Conservation (phyloP, 371 early-diverging fungal genomes). For the Polyrhizophydium stewartii region DNA sequence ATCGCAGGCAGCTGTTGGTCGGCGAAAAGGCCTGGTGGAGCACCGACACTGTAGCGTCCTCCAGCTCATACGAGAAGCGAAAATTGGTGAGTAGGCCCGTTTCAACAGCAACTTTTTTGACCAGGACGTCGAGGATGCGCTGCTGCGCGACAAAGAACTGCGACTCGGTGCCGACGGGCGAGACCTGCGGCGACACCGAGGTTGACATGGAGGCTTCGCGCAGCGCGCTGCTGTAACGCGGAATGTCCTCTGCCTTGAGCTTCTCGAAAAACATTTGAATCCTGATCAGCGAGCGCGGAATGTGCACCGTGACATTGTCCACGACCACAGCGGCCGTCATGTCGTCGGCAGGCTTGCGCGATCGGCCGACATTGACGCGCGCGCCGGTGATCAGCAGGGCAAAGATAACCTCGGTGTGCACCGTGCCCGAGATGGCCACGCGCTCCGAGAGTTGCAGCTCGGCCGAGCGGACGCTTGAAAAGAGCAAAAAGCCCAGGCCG, state of each 20-base stretch:
- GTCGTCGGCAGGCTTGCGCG: neutral
- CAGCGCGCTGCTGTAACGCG: slow-evolving; percentile 65
- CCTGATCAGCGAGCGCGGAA: slow-evolving; percentile 72
- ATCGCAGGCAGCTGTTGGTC: neutral
- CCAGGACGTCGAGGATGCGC: slow-evolving; percentile 37
- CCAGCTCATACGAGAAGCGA: slow-evolving; percentile 56
- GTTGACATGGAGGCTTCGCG: neutral
- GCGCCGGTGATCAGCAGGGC: neutral
- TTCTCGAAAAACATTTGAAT: slow-evolving; percentile 75
- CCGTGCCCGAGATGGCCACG: neutral
- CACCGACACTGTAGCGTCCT: slow-evolving; percentile 40
- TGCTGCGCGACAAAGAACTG: neutral
- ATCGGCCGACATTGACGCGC: neutral
- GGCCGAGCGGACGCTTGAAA: neutral
- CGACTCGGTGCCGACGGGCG: neutral
- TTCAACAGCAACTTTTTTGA: slow-evolving; percentile 53
- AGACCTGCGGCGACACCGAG: neutral
- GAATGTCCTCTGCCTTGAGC: slow-evolving; percentile 69
- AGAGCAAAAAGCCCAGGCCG: neutral
- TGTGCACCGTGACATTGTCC: slow-evolving; percentile 49
- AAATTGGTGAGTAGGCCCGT: slow-evolving; percentile 67
- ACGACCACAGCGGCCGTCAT: slow-evolving; percentile 23
- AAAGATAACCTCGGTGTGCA: neutral
- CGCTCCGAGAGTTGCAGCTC: neutral
- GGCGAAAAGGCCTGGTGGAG: slow-evolving; percentile 24